phyloP scores from a whole-genome alignment of 129 eudicot genomes.

The Kitagawia praeruptora region DNA sequence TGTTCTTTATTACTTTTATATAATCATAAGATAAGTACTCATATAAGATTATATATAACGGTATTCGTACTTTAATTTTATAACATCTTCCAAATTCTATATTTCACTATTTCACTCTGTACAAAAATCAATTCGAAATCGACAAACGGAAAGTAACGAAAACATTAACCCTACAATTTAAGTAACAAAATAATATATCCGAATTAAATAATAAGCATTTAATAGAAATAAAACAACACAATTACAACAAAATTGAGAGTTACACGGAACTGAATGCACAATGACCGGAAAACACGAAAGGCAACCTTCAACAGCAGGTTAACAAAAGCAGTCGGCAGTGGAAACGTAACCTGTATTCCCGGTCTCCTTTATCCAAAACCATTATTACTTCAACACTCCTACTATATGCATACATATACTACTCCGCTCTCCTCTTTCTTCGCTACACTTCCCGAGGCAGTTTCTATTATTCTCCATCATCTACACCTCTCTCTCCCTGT shows the following conservation, averaged over 20 bases:
- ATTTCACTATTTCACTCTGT: too few species aligned
- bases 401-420: background rate
- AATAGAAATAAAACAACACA: background rate
- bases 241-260: background rate
- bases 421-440: constrained; percentile 2
- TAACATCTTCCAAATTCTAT: too few species aligned
- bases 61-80: too few species aligned
- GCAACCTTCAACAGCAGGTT: constrained; percentile 18
- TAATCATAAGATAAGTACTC: too few species aligned
- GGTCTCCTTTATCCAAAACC: constrained; percentile 19
- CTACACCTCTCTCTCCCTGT: background rate
- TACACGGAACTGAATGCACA: background rate
- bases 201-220: background rate
- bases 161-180: too few species aligned
- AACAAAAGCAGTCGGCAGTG: background rate
- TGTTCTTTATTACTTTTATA: too few species aligned
- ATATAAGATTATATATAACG: too few species aligned
- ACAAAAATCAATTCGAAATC: too few species aligned
- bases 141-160: too few species aligned
- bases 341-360: constrained; percentile 18
- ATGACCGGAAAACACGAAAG: constrained; percentile 3
- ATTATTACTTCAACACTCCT: background rate
- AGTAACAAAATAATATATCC: too few species aligned
- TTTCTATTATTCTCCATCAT: background rate
- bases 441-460: constrained; percentile 6